Evolutionary conservation across 2,329 filamentous ascomycete genomes (phyloP).

Genomic region (Colletotrichum theobromicola): DNA sequence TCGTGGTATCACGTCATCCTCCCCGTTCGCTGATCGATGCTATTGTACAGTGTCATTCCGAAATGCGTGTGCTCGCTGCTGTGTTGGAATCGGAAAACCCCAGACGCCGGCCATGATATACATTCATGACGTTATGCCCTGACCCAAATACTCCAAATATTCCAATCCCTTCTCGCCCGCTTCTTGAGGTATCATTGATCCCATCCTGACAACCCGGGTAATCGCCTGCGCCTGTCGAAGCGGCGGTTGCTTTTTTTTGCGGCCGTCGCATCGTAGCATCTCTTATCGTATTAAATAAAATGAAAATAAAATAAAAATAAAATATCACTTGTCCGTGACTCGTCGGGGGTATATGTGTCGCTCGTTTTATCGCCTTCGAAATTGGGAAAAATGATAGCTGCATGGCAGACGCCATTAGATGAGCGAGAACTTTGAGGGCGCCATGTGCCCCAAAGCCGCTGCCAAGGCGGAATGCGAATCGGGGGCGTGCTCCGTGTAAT

Average conservation of each 20-base stretch:
- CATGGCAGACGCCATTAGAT: background rate
- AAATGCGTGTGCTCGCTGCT: constrained; percentile 18
- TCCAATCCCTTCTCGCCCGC: background rate
- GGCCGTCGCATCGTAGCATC: constrained; percentile 12
- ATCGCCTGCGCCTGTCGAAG: constrained; percentile 8
- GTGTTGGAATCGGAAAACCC: constrained; percentile 14
- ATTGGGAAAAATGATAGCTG: background rate
- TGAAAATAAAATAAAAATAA: background rate
- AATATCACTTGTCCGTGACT: background rate
- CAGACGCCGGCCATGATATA: constrained; percentile 14
- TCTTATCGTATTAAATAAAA: constrained; percentile 4
- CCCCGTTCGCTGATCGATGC: background rate
- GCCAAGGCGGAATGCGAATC: constrained; percentile 27
- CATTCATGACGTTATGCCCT: constrained; percentile 16
- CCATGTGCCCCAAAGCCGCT: constrained; percentile 17
- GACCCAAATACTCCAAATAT: constrained; percentile 12
- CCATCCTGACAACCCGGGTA: background rate
- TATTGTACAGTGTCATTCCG: constrained; percentile 20
- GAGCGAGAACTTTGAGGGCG: constrained; percentile 16
- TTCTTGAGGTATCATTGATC: constrained; percentile 9
- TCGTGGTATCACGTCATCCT: constrained; percentile 2
- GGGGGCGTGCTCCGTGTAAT: constrained; percentile 41
- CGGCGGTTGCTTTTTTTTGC: background rate
- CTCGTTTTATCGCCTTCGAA: background rate
- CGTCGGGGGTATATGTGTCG: background rate